Evolutionary conservation across 208 protist genomes (phyloP).

Genomic region (Trypanosoma boissoni): DNA sequence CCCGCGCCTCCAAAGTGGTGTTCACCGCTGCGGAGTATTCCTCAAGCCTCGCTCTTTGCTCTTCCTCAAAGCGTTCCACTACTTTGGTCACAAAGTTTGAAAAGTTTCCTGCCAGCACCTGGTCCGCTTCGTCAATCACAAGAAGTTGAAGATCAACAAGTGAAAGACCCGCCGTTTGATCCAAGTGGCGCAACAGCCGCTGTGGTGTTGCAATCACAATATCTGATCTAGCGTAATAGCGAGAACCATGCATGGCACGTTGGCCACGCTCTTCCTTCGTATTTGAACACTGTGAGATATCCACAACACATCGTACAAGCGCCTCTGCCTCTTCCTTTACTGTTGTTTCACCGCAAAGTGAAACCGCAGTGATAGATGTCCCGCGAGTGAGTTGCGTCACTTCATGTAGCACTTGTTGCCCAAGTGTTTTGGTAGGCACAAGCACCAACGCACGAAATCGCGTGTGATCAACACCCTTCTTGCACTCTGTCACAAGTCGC

Average conservation of each 20-base stretch:
- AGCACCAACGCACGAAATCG: conserved; percentile 75
- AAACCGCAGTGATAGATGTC: conserved; percentile 64
- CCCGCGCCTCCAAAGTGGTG: background rate
- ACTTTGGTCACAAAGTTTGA: conserved; percentile 75
- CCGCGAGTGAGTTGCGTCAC: conserved; percentile 53
- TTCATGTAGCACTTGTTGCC: conserved; percentile 76
- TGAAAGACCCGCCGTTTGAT: conserved; percentile 53
- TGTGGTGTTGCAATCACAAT: conserved; percentile 85
- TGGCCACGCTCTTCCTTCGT: background rate
- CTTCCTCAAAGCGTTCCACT: conserved; percentile 68
- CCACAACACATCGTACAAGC: conserved; percentile 46
- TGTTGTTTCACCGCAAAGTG: conserved; percentile 48
- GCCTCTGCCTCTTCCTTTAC: conserved; percentile 42
- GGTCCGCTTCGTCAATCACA: conserved; percentile 89
- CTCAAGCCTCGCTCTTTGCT: conserved; percentile 26
- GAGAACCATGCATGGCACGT: background rate
- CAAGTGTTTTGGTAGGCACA: conserved; percentile 78
- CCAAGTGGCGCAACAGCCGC: conserved; percentile 74
- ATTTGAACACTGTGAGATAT: background rate
- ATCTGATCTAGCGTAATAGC: conserved; percentile 74
- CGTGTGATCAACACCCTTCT: conserved; percentile 55
- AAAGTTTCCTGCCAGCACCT: conserved; percentile 81
- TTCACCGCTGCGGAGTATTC: background rate
- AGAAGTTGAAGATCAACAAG: conserved; percentile 65
- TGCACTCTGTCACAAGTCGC: conserved; percentile 50